Evolutionary conservation across 2,329 filamentous ascomycete species (phyloP).

Genomic region (Blumeria hordei): DNA sequence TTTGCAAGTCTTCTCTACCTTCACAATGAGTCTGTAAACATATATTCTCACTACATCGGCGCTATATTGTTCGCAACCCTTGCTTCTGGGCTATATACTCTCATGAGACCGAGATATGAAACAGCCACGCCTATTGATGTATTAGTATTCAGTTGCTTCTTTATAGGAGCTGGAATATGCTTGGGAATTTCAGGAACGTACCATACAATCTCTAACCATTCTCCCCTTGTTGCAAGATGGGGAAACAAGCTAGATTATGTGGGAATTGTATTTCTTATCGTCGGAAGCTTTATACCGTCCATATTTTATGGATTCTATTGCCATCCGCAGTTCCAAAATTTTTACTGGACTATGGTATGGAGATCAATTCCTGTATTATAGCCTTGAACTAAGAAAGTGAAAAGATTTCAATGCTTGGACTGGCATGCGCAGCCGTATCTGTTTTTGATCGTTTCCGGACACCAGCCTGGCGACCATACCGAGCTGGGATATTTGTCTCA

Average conservation of each 20-base stretch:
- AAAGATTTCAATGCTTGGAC: constrained; percentile 54
- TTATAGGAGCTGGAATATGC: constrained; percentile 46
- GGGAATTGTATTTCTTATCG: constrained; percentile 77
- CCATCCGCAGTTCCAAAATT: constrained; percentile 33
- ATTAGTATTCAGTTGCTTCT: constrained; percentile 56
- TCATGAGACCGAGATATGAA: constrained; percentile 40
- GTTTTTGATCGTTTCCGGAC: constrained; percentile 67
- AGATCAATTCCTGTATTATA: not conserved
- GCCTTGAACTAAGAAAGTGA: not conserved
- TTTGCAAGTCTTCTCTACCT: constrained; percentile 33
- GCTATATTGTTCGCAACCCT: constrained; percentile 30
- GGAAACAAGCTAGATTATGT: constrained; percentile 90
- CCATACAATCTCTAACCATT: constrained; percentile 72
- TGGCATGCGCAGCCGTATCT: constrained; percentile 54
- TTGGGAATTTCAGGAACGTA: constrained; percentile 66
- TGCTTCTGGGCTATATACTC: constrained; percentile 27
- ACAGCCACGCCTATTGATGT: constrained; percentile 37
- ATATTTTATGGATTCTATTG: constrained; percentile 73
- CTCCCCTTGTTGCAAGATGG: constrained; percentile 48
- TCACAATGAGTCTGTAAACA: constrained; percentile 42
- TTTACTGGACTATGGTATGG: constrained; percentile 55
- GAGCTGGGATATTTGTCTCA: constrained; percentile 70
- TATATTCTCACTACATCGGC: constrained; percentile 46
- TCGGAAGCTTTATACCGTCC: constrained; percentile 73
- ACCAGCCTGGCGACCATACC: constrained; percentile 60